phyloP scores from a whole-genome alignment of 2,329 filamentous ascomycete species.

The Helotiales sp. region DNA sequence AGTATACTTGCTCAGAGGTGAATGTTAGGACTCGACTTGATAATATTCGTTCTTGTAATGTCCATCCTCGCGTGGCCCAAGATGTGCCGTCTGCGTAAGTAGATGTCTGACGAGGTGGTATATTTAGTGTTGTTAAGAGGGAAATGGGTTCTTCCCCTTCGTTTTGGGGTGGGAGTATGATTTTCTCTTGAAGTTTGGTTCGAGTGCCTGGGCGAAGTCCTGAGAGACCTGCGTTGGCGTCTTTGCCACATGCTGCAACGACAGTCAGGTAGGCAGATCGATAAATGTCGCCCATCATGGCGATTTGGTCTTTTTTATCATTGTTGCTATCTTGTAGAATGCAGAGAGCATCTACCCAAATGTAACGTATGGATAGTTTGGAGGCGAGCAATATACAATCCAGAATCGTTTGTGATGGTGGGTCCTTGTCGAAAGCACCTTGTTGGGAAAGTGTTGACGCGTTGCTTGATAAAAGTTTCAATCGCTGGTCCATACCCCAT shows the following conservation, averaged over 20 bases:
- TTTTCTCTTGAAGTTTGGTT: neutral
- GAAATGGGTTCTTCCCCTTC: neutral
- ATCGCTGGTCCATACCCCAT: no score
- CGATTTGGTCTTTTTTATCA: slow-evolving; percentile 25
- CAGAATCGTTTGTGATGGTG: no score
- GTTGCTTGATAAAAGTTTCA: no score
- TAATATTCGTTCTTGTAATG: slow-evolving; percentile 21
- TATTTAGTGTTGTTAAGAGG: neutral
- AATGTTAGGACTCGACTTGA: slow-evolving; percentile 10
- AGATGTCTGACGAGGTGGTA: neutral
- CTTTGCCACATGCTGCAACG: slow-evolving; percentile 2
- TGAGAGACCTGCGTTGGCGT: neutral
- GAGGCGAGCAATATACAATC: no score
- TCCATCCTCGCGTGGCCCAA: slow-evolving; percentile 18
- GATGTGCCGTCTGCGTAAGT: neutral
- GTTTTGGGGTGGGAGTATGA: neutral
- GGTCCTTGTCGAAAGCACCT: no score
- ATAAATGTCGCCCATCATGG: slow-evolving; percentile 28
- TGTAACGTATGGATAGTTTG: no score
- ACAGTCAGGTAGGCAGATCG: slow-evolving; percentile 26
- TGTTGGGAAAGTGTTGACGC: no score
- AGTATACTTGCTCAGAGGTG: no score
- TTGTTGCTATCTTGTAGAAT: slow-evolving; percentile 32
- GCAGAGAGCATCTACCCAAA: slow-evolving; percentile 34
- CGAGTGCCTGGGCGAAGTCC: neutral